phyloP scores from a whole-genome alignment of 768 basidiomycete species.

The Boletus patriciae region DNA sequence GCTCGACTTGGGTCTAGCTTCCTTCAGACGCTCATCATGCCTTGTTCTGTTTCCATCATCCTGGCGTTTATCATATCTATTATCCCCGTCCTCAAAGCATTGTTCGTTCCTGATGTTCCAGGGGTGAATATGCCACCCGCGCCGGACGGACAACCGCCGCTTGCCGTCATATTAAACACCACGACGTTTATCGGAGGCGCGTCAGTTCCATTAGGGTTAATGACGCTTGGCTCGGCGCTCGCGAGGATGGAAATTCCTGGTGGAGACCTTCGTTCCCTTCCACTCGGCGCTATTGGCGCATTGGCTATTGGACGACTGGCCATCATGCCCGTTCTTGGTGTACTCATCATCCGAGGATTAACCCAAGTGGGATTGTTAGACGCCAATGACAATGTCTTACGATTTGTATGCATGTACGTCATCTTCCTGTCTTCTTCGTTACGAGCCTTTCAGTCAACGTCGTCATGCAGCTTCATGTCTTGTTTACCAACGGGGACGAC shows the following conservation, averaged over 20 bases:
- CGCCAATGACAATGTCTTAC: conserved; percentile 54
- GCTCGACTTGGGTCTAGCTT: conserved; percentile 16
- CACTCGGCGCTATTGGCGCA: conserved; percentile 51
- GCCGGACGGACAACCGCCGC: conserved; percentile 68
- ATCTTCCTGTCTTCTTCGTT: background rate
- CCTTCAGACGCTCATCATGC: conserved; percentile 42
- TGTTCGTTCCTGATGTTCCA: conserved; percentile 51
- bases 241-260: conserved; percentile 55
- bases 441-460: background rate
- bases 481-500: conserved; percentile 62
- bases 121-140: conserved; percentile 47
- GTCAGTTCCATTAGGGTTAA: conserved; percentile 61
- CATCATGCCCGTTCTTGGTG: conserved; percentile 59
- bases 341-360: conserved; percentile 55
- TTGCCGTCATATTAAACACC: conserved; percentile 59
- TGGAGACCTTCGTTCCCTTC: conserved; percentile 44
- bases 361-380: conserved; percentile 47
- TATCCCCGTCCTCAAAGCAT: conserved; percentile 55
- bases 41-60: conserved; percentile 55
- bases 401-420: conserved; percentile 68
- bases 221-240: conserved; percentile 61
- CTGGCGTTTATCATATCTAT: conserved; percentile 56
- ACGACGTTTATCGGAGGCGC: conserved; percentile 60
- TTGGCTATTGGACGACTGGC: conserved; percentile 57
- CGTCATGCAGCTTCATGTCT: conserved; percentile 48